These are phyloP conservation scores for Pogostemon cablin DNA, from an alignment of 257 asterid species.

Conservation along the genomic window DNA sequence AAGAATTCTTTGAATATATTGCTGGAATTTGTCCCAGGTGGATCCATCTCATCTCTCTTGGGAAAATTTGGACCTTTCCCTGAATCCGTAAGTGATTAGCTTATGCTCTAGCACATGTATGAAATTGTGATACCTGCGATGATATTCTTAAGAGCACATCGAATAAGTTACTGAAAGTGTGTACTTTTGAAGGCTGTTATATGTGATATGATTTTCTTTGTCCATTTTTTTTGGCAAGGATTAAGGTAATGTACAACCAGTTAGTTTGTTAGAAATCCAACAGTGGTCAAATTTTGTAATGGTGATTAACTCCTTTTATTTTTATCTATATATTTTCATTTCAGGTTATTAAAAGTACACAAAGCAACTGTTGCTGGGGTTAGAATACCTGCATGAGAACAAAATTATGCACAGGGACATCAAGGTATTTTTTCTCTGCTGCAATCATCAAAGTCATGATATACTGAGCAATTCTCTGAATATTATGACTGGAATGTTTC, in stretches of 20 bases:
- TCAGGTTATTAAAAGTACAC: constrained; percentile 92
- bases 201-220: background rate
- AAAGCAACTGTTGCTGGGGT: constrained; percentile 73
- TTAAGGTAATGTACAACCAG: constrained; percentile 14
- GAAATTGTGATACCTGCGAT: background rate
- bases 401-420: constrained; percentile 94
- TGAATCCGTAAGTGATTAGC: constrained; percentile 70
- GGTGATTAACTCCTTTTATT: background rate
- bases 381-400: constrained; percentile 81
- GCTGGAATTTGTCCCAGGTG: constrained; percentile 93
- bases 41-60: constrained; percentile 87
- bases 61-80: constrained; percentile 94
- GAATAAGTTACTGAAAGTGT: background rate
- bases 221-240: constrained; percentile 16
- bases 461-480: constrained; percentile 3
- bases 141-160: constrained; percentile 6
- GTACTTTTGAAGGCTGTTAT: background rate
- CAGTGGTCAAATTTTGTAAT: background rate
- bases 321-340: constrained; percentile 19
- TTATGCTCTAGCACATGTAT: constrained; percentile 14
- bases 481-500: constrained; percentile 20
- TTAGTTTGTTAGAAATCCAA: background rate
- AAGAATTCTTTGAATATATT: constrained; percentile 76
- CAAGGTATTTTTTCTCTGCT: constrained; percentile 54
- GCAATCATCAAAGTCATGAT: background rate